Evolutionary conservation across 306 rosid species (phyloP).

Genomic region (Casuarina equisetifolia): DNA sequence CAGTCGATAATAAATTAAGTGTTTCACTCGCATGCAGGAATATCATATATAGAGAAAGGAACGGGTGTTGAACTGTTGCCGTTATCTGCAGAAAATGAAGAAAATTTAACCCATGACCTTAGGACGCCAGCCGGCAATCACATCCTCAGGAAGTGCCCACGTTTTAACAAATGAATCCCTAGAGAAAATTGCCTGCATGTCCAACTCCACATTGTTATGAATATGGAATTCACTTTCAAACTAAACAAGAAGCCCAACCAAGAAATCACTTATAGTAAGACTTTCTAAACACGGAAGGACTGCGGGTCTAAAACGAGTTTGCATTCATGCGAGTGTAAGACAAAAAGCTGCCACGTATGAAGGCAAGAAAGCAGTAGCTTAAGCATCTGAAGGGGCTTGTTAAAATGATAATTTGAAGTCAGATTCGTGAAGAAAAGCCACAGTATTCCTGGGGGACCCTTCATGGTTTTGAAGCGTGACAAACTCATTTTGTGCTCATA

Average conservation of each 20-base stretch:
- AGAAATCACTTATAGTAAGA: background rate
- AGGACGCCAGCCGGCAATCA: constrained; percentile 93
- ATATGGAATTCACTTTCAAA: background rate
- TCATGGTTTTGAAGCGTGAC: too few species aligned
- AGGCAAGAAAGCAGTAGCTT: background rate
- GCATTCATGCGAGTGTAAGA: background rate
- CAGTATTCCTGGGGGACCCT: too few species aligned
- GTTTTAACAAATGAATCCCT: constrained; percentile 80
- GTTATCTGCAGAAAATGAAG: constrained; percentile 6
- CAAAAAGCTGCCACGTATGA: background rate
- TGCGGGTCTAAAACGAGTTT: background rate
- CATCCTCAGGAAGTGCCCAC: constrained; percentile 71
- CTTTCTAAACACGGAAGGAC: background rate
- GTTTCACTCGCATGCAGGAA: background rate
- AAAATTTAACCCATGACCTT: constrained; percentile 65
- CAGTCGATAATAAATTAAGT: background rate
- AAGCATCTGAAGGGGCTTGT: background rate
- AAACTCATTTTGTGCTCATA: too few species aligned
- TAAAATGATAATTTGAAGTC: background rate
- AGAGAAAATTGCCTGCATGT: constrained; percentile 65
- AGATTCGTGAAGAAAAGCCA: background rate
- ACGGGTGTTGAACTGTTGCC: constrained; percentile 5
- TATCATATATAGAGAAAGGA: background rate
- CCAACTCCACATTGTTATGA: constrained; percentile 20
- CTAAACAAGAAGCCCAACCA: background rate